Evolutionary conservation across 208 protist species (phyloP).

Genomic region (Leishmania martiniquensis): DNA sequence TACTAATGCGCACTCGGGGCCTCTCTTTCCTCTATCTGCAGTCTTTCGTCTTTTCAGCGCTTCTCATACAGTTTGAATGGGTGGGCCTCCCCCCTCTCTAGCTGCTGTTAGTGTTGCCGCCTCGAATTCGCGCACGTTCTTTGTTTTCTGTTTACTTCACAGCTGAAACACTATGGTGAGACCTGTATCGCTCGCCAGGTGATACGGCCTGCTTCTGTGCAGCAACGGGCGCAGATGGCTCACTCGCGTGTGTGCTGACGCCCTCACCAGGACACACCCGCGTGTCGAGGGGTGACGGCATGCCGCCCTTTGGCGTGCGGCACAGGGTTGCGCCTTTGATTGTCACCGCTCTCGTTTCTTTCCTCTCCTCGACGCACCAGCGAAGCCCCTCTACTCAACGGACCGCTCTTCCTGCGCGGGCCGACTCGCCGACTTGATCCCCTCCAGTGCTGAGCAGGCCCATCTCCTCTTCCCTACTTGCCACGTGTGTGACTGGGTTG

Average conservation of each 20-base stretch:
- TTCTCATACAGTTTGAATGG: too few species aligned
- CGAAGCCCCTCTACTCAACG: neutral
- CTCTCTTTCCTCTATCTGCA: neutral
- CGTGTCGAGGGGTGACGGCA: neutral
- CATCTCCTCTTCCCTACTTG: neutral
- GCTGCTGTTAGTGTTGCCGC: slow-evolving; percentile 1
- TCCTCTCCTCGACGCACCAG: neutral
- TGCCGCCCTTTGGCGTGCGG: neutral
- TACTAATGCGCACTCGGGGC: too few species aligned
- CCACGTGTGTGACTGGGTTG: neutral
- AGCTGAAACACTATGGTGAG: too few species aligned
- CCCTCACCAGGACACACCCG: neutral
- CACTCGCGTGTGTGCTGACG: neutral
- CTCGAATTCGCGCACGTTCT: too few species aligned
- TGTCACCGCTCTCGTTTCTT: neutral
- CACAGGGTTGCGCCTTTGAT: too few species aligned
- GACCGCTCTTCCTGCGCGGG: neutral
- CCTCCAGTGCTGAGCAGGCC: neutral
- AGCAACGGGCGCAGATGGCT: neutral
- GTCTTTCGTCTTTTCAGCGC: too few species aligned
- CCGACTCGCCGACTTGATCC: neutral
- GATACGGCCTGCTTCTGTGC: neutral
- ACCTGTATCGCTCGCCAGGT: neutral
- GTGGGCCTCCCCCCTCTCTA: neutral
- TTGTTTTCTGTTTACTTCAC: too few species aligned